Percentiles rank a stretch among this genome's conserved stretches.
Evolutionary conservation across 345 rosid genomes (phyloP).

Genomic region (Carallia pectinifolia): DNA sequence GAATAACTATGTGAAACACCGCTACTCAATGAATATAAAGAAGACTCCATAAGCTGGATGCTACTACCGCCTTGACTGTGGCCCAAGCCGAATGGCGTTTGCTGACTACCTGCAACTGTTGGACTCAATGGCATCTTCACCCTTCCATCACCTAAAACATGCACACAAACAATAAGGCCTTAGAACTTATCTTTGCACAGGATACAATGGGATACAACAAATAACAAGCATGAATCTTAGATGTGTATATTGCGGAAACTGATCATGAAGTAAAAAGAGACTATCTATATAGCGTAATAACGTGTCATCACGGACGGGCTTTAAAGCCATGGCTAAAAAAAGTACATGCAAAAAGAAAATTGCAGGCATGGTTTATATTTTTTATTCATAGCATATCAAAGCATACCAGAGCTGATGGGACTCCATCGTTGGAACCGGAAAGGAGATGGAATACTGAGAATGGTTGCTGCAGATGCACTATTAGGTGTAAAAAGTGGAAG

Average conservation of each 20-base stretch:
- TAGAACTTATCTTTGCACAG: too few relatives aligned
- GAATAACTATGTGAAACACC: constrained; percentile 87
- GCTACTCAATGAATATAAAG: constrained; percentile 67
- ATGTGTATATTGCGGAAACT: neutral
- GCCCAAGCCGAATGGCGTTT: constrained; percentile 72
- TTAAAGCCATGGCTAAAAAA: neutral
- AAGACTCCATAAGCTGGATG: constrained; percentile 72
- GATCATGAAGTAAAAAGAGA: neutral
- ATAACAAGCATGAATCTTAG: too few relatives aligned
- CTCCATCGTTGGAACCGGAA: constrained; percentile 60
- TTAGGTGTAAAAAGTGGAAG: constrained; percentile 75
- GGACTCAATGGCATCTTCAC: constrained; percentile 94
- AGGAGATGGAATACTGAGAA: constrained; percentile 73
- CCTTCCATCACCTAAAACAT: constrained; percentile 72
- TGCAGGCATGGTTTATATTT: too few relatives aligned
- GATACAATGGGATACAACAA: too few relatives aligned
- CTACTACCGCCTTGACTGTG: constrained; percentile 60
- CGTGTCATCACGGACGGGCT: too few relatives aligned
- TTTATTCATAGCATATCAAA: too few relatives aligned
- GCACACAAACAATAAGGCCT: too few relatives aligned
- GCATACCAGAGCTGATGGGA: too few relatives aligned
- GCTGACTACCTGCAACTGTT: constrained; percentile 54
- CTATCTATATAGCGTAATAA: too few relatives aligned
- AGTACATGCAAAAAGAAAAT: neutral
- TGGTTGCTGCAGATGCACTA: constrained; percentile 58